Evolutionary conservation across 2,329 filamentous ascomycete genomes (phyloP).

Genomic region (Stachybotrys echinatus): DNA sequence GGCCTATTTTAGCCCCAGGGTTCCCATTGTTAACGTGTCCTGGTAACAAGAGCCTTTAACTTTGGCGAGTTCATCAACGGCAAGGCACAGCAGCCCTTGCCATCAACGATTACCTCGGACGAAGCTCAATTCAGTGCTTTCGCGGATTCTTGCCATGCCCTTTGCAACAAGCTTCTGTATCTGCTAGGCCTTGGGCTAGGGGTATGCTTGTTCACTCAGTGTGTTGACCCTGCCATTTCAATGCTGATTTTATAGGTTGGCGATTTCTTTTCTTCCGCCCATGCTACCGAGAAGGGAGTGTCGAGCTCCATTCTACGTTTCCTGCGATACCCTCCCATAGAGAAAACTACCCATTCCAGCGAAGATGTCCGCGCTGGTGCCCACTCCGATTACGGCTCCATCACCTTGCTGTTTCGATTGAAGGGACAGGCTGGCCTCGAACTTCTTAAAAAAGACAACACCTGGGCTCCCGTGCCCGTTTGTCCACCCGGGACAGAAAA

Average conservation of each 20-base stretch:
- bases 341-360: constrained; percentile 34
- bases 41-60: constrained; percentile 71
- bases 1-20: background rate
- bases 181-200: constrained; percentile 75
- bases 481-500: constrained; percentile 53
- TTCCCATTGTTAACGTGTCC: background rate
- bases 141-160: constrained; percentile 61
- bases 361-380: constrained; percentile 80
- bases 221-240: constrained; percentile 3
- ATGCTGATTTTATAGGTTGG: constrained; percentile 27
- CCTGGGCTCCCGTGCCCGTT: constrained; percentile 63
- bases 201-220: constrained; percentile 31
- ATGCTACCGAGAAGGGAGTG: constrained; percentile 36
- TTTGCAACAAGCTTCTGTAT: constrained; percentile 68
- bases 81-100: constrained; percentile 73
- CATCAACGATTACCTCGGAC: constrained; percentile 53
- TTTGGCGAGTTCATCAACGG: constrained; percentile 70
- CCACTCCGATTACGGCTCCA: constrained; percentile 78
- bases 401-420: constrained; percentile 79
- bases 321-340: constrained; percentile 63
- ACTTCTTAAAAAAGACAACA: constrained; percentile 55
- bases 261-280: constrained; percentile 50
- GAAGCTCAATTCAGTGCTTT: constrained; percentile 62
- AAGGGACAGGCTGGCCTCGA: constrained; percentile 82
- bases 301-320: constrained; percentile 61